These are phyloP conservation scores for Penicillium vulpinum DNA, from an alignment of 2,329 filamentous ascomycete species.

Conservation along the genomic window DNA sequence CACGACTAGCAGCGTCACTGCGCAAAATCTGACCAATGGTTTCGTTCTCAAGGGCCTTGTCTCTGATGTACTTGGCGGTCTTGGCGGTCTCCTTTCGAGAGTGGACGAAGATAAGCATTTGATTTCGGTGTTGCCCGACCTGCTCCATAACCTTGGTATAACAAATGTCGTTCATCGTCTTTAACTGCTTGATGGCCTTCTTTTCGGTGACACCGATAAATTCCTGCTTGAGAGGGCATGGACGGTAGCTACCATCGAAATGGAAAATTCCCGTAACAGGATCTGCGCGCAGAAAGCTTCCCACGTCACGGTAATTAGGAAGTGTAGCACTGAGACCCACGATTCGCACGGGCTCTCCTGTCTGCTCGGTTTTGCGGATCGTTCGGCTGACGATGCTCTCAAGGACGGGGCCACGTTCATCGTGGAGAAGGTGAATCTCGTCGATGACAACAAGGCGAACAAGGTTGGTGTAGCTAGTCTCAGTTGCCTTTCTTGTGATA, in stretches of 20 bases:
- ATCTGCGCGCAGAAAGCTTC: constrained; percentile 90
- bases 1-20: constrained; percentile 86
- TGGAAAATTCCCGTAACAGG: constrained; percentile 85
- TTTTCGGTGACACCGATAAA: constrained; percentile 97
- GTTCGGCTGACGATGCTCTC: constrained; percentile 96
- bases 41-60: constrained; percentile 95
- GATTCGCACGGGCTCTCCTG: constrained; percentile 86
- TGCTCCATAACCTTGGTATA: constrained; percentile 98
- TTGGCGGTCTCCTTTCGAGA: constrained; percentile 98
- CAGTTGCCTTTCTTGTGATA: constrained; percentile 95
- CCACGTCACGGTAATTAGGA: constrained; percentile 95
- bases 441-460: constrained; percentile 95
- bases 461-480: constrained; percentile 95
- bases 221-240: constrained; percentile 92
- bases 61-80: constrained; percentile 91
- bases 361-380: constrained; percentile 89
- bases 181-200: constrained; percentile 97
- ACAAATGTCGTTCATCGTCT: constrained; percentile 99
- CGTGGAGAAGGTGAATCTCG: constrained; percentile 95
- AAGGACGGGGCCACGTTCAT: constrained; percentile 92
- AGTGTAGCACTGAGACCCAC: constrained; percentile 92
- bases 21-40: constrained; percentile 95
- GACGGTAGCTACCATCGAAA: constrained; percentile 90
- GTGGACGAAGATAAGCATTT: constrained; percentile 99
- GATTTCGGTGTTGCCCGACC: constrained; percentile 86